A percentile compares a stretch with the other conserved stretches of the same genome.
These are phyloP conservation scores for Pichia sp. DNA, from an alignment of 1,139 yeast species.

Conservation along the genomic window DNA sequence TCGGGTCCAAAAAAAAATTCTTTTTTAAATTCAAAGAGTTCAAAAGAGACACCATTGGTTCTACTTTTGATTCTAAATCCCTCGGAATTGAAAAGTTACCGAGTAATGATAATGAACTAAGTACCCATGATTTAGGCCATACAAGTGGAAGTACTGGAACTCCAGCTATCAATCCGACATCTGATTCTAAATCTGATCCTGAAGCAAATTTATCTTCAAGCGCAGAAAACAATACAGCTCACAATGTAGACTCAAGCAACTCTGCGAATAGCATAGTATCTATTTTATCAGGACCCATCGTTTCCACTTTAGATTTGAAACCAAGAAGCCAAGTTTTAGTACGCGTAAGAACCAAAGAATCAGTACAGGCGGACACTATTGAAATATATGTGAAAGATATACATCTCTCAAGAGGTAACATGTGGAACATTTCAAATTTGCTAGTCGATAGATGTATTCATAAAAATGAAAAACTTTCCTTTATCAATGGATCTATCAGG, in stretches of 20 bases:
- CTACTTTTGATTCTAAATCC: neutral
- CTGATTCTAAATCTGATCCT: neutral
- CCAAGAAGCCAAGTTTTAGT: constrained; percentile 61
- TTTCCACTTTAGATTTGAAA: constrained; percentile 58
- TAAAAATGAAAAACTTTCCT: constrained; percentile 59
- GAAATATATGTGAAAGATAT: constrained; percentile 81
- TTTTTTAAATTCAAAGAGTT: constrained; percentile 40
- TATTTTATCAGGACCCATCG: constrained; percentile 58
- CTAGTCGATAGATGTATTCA: constrained; percentile 64
- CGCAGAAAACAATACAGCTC: neutral
- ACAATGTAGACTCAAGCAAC: neutral
- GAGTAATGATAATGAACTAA: neutral
- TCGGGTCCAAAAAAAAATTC: constrained; percentile 34
- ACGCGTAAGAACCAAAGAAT: constrained; percentile 43
- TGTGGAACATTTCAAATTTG: constrained; percentile 78
- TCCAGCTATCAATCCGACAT: neutral
- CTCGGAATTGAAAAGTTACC: neutral
- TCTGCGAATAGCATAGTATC: constrained; percentile 34
- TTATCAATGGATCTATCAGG: constrained; percentile 54
- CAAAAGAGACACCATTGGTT: neutral
- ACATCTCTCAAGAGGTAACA: constrained; percentile 81
- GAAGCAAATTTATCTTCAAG: neutral
- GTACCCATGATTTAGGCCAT: neutral
- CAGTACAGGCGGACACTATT: constrained; percentile 70
- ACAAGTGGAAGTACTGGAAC: neutral